Base-by-base conservation (phyloP, 176 grass and related monocot species). In the Urochloa ruziziensis region DNA sequence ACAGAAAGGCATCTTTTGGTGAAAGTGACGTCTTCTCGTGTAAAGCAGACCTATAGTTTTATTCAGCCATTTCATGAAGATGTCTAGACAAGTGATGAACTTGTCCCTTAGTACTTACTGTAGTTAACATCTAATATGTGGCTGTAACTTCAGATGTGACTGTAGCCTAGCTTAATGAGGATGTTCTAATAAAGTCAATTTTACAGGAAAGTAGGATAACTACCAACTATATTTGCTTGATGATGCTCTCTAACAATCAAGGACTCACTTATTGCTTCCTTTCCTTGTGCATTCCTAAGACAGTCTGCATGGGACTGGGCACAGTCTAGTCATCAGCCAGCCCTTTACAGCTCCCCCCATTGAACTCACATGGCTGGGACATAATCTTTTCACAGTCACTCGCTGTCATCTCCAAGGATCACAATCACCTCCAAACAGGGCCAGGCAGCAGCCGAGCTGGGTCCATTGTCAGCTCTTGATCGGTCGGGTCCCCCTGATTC, bases 271-370 rank as follows among this genome's bases (percentile, higher is more conserved):
- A 51, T 35, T 37, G 30, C 44, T 37, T 54, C 2, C 46, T 59
- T 77, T 67, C 54, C 49, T 63, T 34, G 6, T 43, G 57, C 70
- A 71, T 54, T 70, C 25, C 21, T 23, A 57, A 10, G 46, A 72
- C 67, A 52, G 62, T 57, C 17, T 70, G 67, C 37, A 51, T 73
- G 70, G 44, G 27, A 23, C 66, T 53, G 51, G 56, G 42, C 52
- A 46, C 59, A 70, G 25, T 49, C 44, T 52, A 78, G 54, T 83
- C 73, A 77, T 83, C 73, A 77, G 49, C 21, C 70, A 21, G 11
- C 62, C 32, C 79, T 82, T 87, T 82, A 77, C 79, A 82, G 66
- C 74, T 84, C 47, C 9, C 42, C 66, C 6, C n/a, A 73, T 65
- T 34, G 18, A 85, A 66, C 67, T 79, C 67, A 73, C 86, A 70